phyloP scores from a whole-genome alignment of 1,284 basidiomycete species.

The Ustilago esculenta region DNA sequence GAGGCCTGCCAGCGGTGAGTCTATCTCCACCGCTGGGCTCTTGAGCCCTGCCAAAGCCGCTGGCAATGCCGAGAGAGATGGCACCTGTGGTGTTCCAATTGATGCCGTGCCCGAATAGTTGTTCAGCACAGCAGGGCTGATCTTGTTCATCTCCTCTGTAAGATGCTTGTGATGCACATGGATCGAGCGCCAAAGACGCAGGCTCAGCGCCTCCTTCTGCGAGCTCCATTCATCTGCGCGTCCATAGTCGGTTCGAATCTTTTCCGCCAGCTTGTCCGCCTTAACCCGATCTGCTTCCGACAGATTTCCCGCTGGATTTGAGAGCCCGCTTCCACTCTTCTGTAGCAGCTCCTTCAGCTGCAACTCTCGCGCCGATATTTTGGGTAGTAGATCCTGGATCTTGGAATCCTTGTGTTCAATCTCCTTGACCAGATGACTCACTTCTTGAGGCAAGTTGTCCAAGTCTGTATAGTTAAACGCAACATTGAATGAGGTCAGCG shows the following conservation, averaged over 20 bases:
- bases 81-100: conserved; percentile 34
- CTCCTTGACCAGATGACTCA: conserved; percentile 63
- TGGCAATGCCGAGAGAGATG: conserved; percentile 36
- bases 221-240: conserved; percentile 60
- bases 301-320: conserved; percentile 33
- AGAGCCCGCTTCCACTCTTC: conserved; percentile 25
- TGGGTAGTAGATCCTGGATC: conserved; percentile 60
- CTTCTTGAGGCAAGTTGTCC: conserved; percentile 64
- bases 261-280: conserved; percentile 58
- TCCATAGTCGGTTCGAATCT: conserved; percentile 57
- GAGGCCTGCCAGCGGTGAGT: conserved; percentile 32
- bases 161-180: conserved; percentile 56
- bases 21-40: conserved; percentile 46
- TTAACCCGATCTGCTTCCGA: conserved; percentile 53
- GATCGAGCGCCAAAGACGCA: conserved; percentile 55
- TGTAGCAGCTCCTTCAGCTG: conserved; percentile 54
- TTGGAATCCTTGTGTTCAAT: conserved; percentile 66
- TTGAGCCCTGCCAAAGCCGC: conserved; percentile 42
- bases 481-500: too few species aligned
- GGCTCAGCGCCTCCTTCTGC: conserved; percentile 56
- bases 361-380: conserved; percentile 55
- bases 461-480: conserved; percentile 27
- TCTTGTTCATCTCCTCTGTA: conserved; percentile 51
- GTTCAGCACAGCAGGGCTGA: conserved; percentile 57
- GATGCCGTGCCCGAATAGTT: conserved; percentile 45